phyloP scores from a whole-genome alignment of 768 basidiomycete genomes.

The Trametopsis cervina region DNA sequence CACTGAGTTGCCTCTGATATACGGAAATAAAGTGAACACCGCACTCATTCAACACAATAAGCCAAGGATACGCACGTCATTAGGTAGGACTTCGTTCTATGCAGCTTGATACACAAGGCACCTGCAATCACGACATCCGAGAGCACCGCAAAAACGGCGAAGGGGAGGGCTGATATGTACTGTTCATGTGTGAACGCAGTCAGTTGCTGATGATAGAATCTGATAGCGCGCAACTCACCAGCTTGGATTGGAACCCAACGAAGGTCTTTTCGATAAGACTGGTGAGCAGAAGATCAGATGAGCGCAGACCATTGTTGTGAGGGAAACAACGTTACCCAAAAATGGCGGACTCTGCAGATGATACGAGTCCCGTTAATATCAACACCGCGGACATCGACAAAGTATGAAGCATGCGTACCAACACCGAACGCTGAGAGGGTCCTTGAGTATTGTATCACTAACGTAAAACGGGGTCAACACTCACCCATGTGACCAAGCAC shows the following conservation, averaged over 20 bases:
- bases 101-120: constrained; percentile 35
- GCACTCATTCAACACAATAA: not conserved
- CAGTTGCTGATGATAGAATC: no score
- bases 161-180: constrained; percentile 32
- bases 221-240: no score
- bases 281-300: not conserved
- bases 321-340: not conserved
- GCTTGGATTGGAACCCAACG: not conserved
- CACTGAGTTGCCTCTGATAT: constrained; percentile 36
- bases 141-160: constrained; percentile 37
- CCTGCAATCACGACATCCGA: constrained; percentile 39
- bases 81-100: constrained; percentile 22
- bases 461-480: not conserved
- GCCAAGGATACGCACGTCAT: constrained; percentile 10
- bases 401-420: constrained; percentile 1
- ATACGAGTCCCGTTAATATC: no score
- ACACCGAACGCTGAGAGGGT: constrained; percentile 7
- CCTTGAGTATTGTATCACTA: not conserved
- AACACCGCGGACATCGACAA: no score
- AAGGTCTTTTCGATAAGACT: constrained; percentile 5
- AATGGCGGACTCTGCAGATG: not conserved
- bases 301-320: not conserved
- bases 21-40: no score
- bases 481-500: constrained; percentile 7
- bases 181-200: no score